Conservation (phyloP, 2,329 filamentous ascomycete species). For the Beauveria sp. region DNA sequence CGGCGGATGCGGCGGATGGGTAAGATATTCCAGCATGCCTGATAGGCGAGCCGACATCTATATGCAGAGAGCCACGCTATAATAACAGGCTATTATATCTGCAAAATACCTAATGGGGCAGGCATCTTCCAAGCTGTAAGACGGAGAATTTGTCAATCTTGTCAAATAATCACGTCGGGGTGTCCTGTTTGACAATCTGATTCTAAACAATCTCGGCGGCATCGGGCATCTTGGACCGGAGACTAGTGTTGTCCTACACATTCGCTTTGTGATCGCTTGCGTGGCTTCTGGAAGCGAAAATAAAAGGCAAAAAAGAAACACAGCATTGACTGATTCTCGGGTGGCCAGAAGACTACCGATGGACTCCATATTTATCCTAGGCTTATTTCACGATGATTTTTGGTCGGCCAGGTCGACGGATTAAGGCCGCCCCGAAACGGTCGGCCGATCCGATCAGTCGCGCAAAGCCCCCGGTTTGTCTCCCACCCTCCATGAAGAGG, state of each 20-base stretch:
- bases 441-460: constrained; percentile 8
- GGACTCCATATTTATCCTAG: neutral
- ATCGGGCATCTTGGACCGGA: neutral
- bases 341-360: too few relatives aligned
- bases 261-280: neutral
- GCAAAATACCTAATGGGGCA: neutral
- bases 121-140: neutral
- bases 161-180: neutral
- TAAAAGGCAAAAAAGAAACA: too few relatives aligned
- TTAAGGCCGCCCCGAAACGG: neutral
- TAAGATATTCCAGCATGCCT: too few relatives aligned
- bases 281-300: too few relatives aligned
- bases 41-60: neutral
- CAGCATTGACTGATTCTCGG: too few relatives aligned
- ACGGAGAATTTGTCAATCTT: neutral
- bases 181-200: too few relatives aligned
- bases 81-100: neutral
- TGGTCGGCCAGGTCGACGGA: neutral
- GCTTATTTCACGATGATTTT: neutral
- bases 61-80: neutral
- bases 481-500: too few relatives aligned
- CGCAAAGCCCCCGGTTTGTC: neutral
- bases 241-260: too few relatives aligned
- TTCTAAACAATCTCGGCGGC: neutral
- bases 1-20: neutral